These are phyloP conservation scores for Sporothrix pallida DNA, from an alignment of 2,329 filamentous ascomycete species.

Conservation along the genomic window DNA sequence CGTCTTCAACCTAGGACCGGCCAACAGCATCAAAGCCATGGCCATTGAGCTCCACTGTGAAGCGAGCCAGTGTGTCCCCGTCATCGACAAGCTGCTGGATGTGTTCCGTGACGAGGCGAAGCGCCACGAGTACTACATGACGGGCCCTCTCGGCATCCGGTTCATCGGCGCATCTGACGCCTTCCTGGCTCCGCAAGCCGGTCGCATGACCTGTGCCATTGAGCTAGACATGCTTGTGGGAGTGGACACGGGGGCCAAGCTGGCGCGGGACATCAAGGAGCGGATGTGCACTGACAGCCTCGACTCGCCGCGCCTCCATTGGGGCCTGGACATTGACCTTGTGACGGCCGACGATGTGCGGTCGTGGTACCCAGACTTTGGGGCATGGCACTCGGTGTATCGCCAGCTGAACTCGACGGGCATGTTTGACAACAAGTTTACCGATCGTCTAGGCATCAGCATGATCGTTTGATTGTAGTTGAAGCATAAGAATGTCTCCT, in stretches of 20 bases:
- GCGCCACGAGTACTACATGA: slow-evolving; percentile 39
- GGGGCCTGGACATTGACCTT: slow-evolving; percentile 41
- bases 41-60: slow-evolving; percentile 40
- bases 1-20: slow-evolving; percentile 41
- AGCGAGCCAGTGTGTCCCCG: slow-evolving; percentile 37
- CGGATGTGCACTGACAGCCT: slow-evolving; percentile 35
- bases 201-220: slow-evolving; percentile 40
- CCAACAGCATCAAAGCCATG: slow-evolving; percentile 39
- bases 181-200: slow-evolving; percentile 40
- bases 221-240: slow-evolving; percentile 41
- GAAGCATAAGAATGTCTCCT: no score
- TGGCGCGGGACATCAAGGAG: slow-evolving; percentile 39
- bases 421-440: slow-evolving; percentile 43
- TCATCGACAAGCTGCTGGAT: slow-evolving; percentile 38
- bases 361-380: slow-evolving; percentile 40
- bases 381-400: slow-evolving; percentile 39
- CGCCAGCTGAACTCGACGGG: slow-evolving; percentile 39
- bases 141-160: slow-evolving; percentile 41
- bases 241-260: slow-evolving; percentile 35
- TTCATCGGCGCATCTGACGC: slow-evolving; percentile 39
- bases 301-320: slow-evolving; percentile 39
- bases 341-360: slow-evolving; percentile 38
- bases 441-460: slow-evolving; percentile 39
- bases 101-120: slow-evolving; percentile 38
- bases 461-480: background rate